These are phyloP conservation scores for Stereocaulon alpinum DNA, from an alignment of 495 filamentous ascomycete species.

Conservation along the genomic window DNA sequence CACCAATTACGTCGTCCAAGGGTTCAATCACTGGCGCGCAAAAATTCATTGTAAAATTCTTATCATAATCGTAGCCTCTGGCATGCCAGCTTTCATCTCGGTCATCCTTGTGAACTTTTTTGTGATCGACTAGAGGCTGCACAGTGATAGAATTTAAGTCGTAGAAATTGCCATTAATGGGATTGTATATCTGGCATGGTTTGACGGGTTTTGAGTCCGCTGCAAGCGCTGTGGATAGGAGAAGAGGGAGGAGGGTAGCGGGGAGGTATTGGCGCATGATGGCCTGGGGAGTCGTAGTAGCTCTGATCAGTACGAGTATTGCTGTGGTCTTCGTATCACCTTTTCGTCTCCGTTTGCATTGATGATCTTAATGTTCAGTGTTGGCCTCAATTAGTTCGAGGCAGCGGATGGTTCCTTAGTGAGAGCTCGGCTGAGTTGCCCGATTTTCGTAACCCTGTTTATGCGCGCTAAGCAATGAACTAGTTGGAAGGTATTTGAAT, in stretches of 20 bases:
- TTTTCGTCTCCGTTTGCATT: neutral
- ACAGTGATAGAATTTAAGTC: constrained; percentile 72
- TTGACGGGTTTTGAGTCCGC: constrained; percentile 32
- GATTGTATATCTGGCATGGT: constrained; percentile 72
- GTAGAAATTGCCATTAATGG: constrained; percentile 70
- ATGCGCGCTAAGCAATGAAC: neutral
- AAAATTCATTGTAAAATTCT: constrained; percentile 93
- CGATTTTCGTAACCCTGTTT: neutral
- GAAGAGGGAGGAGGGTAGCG: constrained; percentile 27
- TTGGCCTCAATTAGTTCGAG: neutral
- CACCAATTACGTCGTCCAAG: constrained; percentile 57
- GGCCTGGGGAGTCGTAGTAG: neutral
- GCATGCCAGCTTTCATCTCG: constrained; percentile 70
- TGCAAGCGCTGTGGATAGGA: constrained; percentile 25
- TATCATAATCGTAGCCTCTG: constrained; percentile 70
- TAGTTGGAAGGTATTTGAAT: neutral
- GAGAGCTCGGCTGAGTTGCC: neutral
- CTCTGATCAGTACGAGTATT: neutral
- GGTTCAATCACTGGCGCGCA: constrained; percentile 77
- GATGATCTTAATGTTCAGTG: no score
- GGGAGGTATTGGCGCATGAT: constrained; percentile 17
- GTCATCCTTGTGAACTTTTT: constrained; percentile 49
- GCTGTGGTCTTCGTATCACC: neutral
- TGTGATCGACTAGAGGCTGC: constrained; percentile 41
- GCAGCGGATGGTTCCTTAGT: neutral